Conservation (phyloP, 129 eudicot species). For the Cynara cardunculus region DNA sequence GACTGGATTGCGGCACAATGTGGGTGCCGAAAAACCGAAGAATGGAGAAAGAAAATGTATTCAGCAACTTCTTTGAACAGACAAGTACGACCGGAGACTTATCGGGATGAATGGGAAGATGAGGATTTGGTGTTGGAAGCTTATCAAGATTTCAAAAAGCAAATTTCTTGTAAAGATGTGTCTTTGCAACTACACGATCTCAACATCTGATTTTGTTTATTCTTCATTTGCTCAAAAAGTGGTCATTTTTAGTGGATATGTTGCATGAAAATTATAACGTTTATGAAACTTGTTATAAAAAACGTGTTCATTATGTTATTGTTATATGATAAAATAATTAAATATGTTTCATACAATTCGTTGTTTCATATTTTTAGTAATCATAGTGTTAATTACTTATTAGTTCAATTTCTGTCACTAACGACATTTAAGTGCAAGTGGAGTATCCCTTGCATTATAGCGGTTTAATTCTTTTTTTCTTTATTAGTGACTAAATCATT, state of each 20-base stretch:
- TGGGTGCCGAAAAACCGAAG: constrained; percentile 60
- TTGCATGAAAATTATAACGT: background rate
- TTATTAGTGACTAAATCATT: too few relatives aligned
- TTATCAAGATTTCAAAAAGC: constrained; percentile 48
- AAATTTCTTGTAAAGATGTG: constrained; percentile 6
- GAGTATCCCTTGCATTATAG: too few relatives aligned
- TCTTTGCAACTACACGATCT: background rate
- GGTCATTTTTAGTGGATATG: background rate
- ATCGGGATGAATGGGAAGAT: constrained; percentile 87
- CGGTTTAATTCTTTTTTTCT: too few relatives aligned
- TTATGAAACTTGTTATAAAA: too few relatives aligned
- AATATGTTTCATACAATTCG: too few relatives aligned
- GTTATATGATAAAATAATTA: too few relatives aligned
- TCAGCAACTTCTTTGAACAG: constrained; percentile 34
- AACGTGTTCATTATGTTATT: too few relatives aligned
- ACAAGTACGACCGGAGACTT: constrained; percentile 50
- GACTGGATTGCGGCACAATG: constrained; percentile 80
- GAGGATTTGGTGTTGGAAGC: constrained; percentile 59
- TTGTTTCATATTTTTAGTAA: too few relatives aligned
- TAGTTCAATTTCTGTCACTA: too few relatives aligned
- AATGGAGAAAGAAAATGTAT: constrained; percentile 87
- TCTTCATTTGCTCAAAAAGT: background rate
- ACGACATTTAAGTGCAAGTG: too few relatives aligned
- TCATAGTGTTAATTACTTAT: too few relatives aligned
- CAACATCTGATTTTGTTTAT: background rate